Base-by-base conservation (phyloP, 139 green algal genomes). In the Monoraphidium neglectum region DNA sequence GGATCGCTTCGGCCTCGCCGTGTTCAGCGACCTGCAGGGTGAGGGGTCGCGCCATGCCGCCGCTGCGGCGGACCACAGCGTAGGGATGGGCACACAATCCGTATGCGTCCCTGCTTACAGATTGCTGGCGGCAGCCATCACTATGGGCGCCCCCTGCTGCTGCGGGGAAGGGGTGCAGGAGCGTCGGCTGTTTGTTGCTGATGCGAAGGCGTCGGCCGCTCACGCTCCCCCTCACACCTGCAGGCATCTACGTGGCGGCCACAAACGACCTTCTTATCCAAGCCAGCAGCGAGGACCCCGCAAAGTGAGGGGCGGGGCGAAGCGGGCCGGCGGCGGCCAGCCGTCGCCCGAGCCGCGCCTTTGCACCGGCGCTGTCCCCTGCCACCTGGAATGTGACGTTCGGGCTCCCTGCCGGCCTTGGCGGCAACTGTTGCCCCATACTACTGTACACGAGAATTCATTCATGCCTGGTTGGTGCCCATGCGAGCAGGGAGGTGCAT, bases 241-340 rank as follows among this genome's bases (percentile, higher is more conserved):
- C 73, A 79, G 73, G 60, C 47, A 62, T 79, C 4, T 79, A 79
- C 51, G 37, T 79, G 4, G 73, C 73, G 4, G n/a, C 15, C 38
- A 68, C 63, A 26, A 54, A 66, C 18, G 33, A 73, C 28, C 60
- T 77, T 28, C 56, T 77, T 16, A n/a, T 49, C 30, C 57, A 60
- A 10, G 72, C 72, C 40, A 77, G 72, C 60, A 53, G 23, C 2
- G 60, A 70, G 23, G 43, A 70, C 12, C 68, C 68, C 32, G 68
- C 57, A 60, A 70, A 32, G 33, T 56, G 33, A 30, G 18, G 35
- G 32, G 65, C 2, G 13, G 1, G 37, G 28, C 60, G 6, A 10
- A 67, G 5, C 21, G 15, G 23, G 28, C 26, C 32, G 30, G 5
- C 30, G 24, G 47, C 47, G 16, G 54, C 54, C 28, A 26, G 28